phyloP scores from a whole-genome alignment of 257 asterid genomes.

The Nyctanthes arbortristis region DNA sequence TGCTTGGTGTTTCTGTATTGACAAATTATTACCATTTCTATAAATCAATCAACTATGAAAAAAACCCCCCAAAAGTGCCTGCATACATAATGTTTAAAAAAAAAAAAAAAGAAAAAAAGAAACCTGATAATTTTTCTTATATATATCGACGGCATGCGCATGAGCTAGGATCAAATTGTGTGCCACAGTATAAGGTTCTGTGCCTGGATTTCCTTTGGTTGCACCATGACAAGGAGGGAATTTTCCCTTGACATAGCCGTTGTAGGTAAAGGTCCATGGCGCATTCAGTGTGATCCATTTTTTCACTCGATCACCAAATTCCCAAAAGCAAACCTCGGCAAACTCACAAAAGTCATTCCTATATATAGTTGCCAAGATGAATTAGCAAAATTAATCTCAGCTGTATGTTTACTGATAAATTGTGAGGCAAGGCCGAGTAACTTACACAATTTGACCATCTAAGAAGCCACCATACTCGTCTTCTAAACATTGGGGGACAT shows the following conservation, averaged over 20 bases:
- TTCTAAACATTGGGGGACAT: constrained; percentile 40
- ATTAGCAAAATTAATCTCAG: not conserved
- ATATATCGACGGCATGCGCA: constrained; percentile 17
- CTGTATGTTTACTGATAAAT: no score
- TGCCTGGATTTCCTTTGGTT: constrained; percentile 11
- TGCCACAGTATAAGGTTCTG: constrained; percentile 13
- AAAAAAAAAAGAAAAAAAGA: constrained; percentile 12
- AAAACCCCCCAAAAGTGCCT: not conserved
- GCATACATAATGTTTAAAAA: no score
- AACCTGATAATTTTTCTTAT: constrained; percentile 14
- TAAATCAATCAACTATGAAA: not conserved
- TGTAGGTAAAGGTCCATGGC: constrained; percentile 21
- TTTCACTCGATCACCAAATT: constrained; percentile 47
- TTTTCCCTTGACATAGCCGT: constrained; percentile 17
- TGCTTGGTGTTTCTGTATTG: constrained; percentile 6
- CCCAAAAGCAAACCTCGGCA: constrained; percentile 43
- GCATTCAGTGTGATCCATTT: constrained; percentile 45
- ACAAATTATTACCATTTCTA: not conserved
- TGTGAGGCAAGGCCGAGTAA: not conserved
- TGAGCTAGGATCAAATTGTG: constrained; percentile 18
- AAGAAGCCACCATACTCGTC: constrained; percentile 38
- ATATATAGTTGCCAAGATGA: not conserved
- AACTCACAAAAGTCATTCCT: constrained; percentile 37
- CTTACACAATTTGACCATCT: constrained; percentile 27
- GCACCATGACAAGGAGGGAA: constrained; percentile 30